Evolutionary conservation across 805 yeast species (phyloP).

Genomic region (Lipomyces japonicus): DNA sequence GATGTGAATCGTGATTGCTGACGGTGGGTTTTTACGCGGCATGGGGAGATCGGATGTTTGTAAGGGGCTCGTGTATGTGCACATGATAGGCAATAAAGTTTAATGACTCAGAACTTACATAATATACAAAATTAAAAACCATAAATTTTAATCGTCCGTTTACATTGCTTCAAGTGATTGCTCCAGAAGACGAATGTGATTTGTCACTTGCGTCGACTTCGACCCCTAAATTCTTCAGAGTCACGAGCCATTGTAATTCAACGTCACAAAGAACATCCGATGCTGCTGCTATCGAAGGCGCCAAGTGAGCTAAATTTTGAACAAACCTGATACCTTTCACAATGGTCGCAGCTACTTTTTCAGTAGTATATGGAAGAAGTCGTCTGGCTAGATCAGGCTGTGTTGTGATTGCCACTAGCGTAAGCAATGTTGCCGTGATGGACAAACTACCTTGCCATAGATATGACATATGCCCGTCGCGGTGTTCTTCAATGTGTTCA

Average conservation of each 20-base stretch:
- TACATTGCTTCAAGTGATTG: too few species aligned
- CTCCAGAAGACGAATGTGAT: too few species aligned
- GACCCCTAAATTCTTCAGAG: background rate
- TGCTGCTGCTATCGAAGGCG: background rate
- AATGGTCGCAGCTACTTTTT: background rate
- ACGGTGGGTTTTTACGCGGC: too few species aligned
- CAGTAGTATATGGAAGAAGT: background rate
- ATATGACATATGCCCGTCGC: slow-evolving; percentile 14
- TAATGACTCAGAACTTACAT: too few species aligned
- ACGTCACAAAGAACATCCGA: background rate
- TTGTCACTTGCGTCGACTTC: too few species aligned
- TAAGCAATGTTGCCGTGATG: slow-evolving; percentile 6
- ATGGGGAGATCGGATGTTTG: too few species aligned
- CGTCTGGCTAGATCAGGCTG: slow-evolving; percentile 1
- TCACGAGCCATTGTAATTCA: background rate
- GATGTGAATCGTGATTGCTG: too few species aligned
- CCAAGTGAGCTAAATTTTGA: background rate
- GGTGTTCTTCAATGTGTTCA: slow-evolving; percentile 14
- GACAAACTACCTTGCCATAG: slow-evolving; percentile 24
- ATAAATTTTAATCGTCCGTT: too few species aligned
- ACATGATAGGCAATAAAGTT: too few species aligned
- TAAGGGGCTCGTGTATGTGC: too few species aligned
- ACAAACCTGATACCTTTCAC: background rate
- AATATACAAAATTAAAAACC: too few species aligned
- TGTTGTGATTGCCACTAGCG: slow-evolving; percentile 16